Base-by-base conservation (phyloP, 441 rosid genomes). In the Erodium trifolium region DNA sequence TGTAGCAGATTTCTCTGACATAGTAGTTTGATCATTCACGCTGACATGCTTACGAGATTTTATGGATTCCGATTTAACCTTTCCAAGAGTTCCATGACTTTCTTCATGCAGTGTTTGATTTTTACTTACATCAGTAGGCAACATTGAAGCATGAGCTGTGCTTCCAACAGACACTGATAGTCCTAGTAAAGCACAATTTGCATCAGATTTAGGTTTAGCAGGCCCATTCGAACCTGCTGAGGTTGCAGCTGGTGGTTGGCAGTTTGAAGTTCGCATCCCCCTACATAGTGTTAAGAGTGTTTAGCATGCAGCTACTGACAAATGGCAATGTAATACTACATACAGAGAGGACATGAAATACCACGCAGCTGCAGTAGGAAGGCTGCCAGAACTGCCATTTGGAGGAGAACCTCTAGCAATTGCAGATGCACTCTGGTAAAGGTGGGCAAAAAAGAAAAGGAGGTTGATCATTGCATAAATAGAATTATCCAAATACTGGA, bases 331-430 rank as follows among this genome's bases (percentile, higher is more conserved):
- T 14, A 35, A 31, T 1, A 63, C 62, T 55, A 66, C 2, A 68
- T 47, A 66, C 2, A 68, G 12, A 16, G 8, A 67, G 29, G 65
- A 14, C 62, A 76, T 64, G 19, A 68, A 70, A 68, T 82, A 90
- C 99, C 98, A 94, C 71, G 99, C 85, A 2, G 98, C 92, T 45
- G 89, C 97, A 55, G 95, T 91, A 76, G 98, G 99, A 70, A 92
- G 97, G 31, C 87, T 83, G 68, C 86, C 74, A 55, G 80, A 74
- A 74, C 80, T 85, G 77, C 91, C 97, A 82, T 85, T 87, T 67
- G 97, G 93, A 35, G 93, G 91, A 69, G 97, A 86, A 76, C 79
- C 81, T 80, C 77, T 90, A 71, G 81, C 73, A 68, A 67, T 76
- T 59, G 75, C 78, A 27, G 73, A 63, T 17, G 81, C 65, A 80